Evolutionary conservation across 192 early-diverging fungal species (phyloP).

Genomic region (Podila epigama): DNA sequence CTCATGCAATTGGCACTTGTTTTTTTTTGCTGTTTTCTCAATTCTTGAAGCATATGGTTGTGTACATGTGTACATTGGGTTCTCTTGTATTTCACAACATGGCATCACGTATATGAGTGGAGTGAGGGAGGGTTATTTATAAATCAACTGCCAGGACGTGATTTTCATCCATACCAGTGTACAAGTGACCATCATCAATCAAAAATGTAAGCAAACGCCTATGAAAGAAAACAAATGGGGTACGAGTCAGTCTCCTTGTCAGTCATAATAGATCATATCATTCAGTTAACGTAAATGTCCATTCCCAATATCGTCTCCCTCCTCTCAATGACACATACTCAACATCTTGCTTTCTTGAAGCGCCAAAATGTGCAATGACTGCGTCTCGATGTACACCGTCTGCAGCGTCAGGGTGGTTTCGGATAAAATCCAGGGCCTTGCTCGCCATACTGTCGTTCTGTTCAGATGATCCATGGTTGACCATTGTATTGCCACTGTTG

Average conservation of each 20-base stretch:
- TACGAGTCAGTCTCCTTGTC: too few species aligned
- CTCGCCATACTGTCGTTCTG: background rate
- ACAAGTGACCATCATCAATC: background rate
- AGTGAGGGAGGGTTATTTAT: background rate
- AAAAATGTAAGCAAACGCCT: background rate
- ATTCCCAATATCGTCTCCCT: too few species aligned
- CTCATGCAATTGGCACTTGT: too few species aligned
- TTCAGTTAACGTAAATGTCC: too few species aligned
- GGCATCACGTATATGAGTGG: background rate
- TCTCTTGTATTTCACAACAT: too few species aligned
- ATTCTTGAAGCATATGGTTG: too few species aligned
- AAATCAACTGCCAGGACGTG: background rate
- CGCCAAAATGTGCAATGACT: background rate
- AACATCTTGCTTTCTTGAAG: background rate
- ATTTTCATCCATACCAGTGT: background rate
- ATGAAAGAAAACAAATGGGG: too few species aligned
- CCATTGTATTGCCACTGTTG: background rate
- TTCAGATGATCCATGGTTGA: background rate
- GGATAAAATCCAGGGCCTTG: background rate
- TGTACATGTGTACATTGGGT: too few species aligned
- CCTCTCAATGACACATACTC: background rate
- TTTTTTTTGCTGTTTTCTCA: too few species aligned
- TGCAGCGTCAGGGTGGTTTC: background rate
- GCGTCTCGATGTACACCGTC: background rate
- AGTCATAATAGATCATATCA: too few species aligned